phyloP scores from a whole-genome alignment of 2,329 filamentous ascomycete species.

The Colletotrichum scovillei region DNA sequence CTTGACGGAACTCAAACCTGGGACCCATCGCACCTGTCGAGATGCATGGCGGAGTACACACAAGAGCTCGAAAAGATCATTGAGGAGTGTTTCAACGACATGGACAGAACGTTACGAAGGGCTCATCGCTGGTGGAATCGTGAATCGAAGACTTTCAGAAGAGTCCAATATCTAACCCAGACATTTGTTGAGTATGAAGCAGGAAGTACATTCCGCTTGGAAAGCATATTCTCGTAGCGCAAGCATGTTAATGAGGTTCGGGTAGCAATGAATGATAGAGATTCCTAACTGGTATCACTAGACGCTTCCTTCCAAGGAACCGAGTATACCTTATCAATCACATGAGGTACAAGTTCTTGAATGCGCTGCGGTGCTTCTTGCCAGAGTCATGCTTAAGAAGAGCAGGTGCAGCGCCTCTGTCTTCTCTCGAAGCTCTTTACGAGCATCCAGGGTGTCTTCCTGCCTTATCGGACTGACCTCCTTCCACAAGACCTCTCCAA shows the following conservation, averaged over 20 bases:
- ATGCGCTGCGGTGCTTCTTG: neutral
- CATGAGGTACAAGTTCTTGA: neutral
- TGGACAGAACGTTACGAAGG: neutral
- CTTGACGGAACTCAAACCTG: neutral
- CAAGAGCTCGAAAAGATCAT: neutral
- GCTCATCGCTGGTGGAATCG: constrained; percentile 8
- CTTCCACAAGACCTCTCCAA: neutral
- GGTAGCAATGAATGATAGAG: neutral
- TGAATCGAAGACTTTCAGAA: neutral
- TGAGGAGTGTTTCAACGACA: neutral
- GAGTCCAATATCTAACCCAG: neutral
- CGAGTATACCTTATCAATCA: neutral
- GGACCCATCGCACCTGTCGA: neutral
- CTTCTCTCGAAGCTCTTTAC: neutral
- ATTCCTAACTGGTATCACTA: neutral
- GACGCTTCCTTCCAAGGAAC: neutral
- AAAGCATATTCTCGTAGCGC: neutral
- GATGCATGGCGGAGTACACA: neutral
- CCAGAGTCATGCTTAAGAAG: neutral
- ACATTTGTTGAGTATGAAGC: neutral
- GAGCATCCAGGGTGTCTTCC: neutral
- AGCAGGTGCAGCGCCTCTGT: neutral
- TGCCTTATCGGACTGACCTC: neutral
- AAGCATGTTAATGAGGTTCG: too few relatives aligned
- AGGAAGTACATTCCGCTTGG: neutral